A percentile compares a stretch with the other conserved stretches of the same genome.
Evolutionary conservation across 208 protist species (phyloP).

Genomic region (Tritrichomonas musculus): DNA sequence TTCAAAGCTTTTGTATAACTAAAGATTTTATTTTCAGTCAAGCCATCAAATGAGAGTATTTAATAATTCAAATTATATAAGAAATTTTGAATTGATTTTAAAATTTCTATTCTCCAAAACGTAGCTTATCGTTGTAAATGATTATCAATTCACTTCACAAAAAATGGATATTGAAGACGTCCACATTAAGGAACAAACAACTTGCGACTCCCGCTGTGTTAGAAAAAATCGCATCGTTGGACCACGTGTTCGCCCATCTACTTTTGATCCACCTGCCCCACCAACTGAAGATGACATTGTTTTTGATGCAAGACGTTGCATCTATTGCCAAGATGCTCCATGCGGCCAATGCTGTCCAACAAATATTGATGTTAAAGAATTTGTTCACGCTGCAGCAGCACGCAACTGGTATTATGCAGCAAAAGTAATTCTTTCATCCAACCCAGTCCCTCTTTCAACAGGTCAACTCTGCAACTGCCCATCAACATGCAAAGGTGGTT

Average conservation of each 20-base stretch:
- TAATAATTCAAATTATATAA: too few species aligned
- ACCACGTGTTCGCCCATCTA: too few species aligned
- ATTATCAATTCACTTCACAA: slow-evolving; percentile 7
- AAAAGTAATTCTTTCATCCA: slow-evolving; percentile 68
- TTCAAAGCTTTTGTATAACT: too few species aligned
- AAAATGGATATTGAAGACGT: slow-evolving; percentile 16
- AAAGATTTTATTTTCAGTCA: too few species aligned
- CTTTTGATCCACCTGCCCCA: background rate
- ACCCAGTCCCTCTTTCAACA: slow-evolving; percentile 58
- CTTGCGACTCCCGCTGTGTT: background rate
- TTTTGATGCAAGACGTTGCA: slow-evolving; percentile 21
- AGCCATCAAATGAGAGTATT: too few species aligned
- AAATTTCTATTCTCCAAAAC: too few species aligned
- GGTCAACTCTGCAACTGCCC: slow-evolving; percentile 68
- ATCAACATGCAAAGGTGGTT: slow-evolving; percentile 64
- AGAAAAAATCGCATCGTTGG: background rate
- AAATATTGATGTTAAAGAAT: slow-evolving; percentile 35
- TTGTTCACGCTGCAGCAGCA: slow-evolving; percentile 20
- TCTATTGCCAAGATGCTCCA: slow-evolving; percentile 35
- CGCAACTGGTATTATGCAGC: slow-evolving; percentile 56
- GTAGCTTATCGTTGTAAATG: too few species aligned
- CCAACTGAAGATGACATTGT: slow-evolving; percentile 29
- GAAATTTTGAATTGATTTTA: too few species aligned
- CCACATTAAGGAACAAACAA: background rate
- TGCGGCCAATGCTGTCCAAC: slow-evolving; percentile 37